These are phyloP conservation scores for Emiliania huxleyi DNA, from an alignment of 78 protist species.

Conservation along the genomic window DNA sequence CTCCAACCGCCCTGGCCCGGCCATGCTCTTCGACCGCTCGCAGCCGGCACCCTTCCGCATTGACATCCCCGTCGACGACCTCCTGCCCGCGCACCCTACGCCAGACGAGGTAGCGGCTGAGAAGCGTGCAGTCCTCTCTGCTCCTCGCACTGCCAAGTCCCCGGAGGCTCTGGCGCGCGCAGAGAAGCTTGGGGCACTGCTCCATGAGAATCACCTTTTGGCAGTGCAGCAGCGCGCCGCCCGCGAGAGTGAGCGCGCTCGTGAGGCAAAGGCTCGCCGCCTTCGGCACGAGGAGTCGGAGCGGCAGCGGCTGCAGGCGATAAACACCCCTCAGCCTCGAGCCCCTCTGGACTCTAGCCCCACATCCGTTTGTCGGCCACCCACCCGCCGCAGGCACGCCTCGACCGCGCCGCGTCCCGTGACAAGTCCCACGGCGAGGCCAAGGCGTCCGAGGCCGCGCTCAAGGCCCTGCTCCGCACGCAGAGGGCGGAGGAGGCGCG, in stretches of 20 bases:
- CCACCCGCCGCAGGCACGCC: too few relatives aligned
- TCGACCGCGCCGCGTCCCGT: not conserved
- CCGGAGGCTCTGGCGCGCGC: not conserved
- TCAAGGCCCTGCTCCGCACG: not conserved
- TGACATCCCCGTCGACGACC: not conserved
- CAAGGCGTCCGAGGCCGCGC: not conserved
- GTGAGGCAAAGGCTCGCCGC: not conserved
- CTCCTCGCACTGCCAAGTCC: not conserved
- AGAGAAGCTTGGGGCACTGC: not conserved
- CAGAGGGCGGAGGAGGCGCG: not conserved
- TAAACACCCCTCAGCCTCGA: too few relatives aligned
- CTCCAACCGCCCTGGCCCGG: too few relatives aligned
- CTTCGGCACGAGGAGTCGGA: not conserved
- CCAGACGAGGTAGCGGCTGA: not conserved
- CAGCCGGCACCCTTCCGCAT: not conserved
- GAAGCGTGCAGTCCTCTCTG: not conserved
- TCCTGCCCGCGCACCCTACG: not conserved
- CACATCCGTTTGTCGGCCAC: too few relatives aligned
- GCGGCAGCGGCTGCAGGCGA: not conserved
- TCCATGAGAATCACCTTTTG: not conserved
- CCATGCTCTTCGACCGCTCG: too few relatives aligned
- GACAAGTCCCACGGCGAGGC: not conserved
- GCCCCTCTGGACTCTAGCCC: too few relatives aligned
- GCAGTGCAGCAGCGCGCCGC: not conserved
- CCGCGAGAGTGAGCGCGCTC: not conserved